Evolutionary conservation across 2,329 filamentous ascomycete genomes (phyloP).

Genomic region (Fusarium sp.): DNA sequence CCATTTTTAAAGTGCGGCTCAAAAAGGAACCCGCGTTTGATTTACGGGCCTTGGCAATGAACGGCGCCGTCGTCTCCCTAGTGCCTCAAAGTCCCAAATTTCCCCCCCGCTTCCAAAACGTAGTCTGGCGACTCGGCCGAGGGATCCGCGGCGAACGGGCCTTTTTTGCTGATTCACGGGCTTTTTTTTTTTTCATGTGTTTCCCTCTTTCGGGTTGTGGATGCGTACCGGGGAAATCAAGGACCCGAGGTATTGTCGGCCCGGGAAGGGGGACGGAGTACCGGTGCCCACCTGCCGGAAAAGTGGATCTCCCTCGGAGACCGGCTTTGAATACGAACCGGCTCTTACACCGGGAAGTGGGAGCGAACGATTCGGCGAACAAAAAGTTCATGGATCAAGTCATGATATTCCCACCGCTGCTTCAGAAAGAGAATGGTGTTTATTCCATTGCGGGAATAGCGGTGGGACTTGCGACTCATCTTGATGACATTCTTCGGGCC

Average conservation of each 20-base stretch:
- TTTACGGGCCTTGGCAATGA: slow-evolving; percentile 6
- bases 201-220: not conserved
- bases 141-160: not conserved
- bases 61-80: not conserved
- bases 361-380: not conserved
- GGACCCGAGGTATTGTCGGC: not conserved
- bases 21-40: slow-evolving; percentile 4
- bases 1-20: slow-evolving; percentile 12
- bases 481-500: not conserved
- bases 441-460: not conserved
- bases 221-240: not conserved
- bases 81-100: not conserved
- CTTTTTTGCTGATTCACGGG: not conserved
- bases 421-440: not conserved
- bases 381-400: not conserved
- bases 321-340: not conserved
- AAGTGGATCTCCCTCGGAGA: not conserved
- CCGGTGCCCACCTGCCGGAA: not conserved
- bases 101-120: slow-evolving; percentile 1
- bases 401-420: not conserved
- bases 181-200: not conserved
- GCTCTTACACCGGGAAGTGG: not conserved
- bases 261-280: not conserved
- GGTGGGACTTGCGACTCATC: not conserved
- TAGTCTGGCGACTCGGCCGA: slow-evolving; percentile 10